Evolutionary conservation across 345 rosid genomes (phyloP).

Genomic region (Brassica napus): Da-Ae NC_063443.1:11747001-11747500

Average conservation of each 20-base stretch:
- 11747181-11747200: constrained; percentile 17
- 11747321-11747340: constrained; percentile 71
- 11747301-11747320: constrained; percentile 59
- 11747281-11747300: constrained; percentile 67
- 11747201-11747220: constrained; percentile 7
- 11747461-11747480: constrained; percentile 54
- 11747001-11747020: constrained; percentile 12
- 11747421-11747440: constrained; percentile 34
- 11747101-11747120: constrained; percentile 66
- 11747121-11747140: constrained; percentile 68
- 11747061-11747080: constrained; percentile 14
- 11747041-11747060: constrained; percentile 9
- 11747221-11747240: not conserved
- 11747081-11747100: constrained; percentile 61
- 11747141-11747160: constrained; percentile 79
- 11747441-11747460: constrained; percentile 74
- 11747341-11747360: constrained; percentile 80
- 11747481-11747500: constrained; percentile 64
- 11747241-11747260: not conserved
- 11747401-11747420: constrained; percentile 37
- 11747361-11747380: constrained; percentile 70
- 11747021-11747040: not conserved
- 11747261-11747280: constrained; percentile 56
- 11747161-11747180: constrained; percentile 66
- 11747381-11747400: constrained; percentile 51